These are phyloP conservation scores for Pythium rhizo-oryzae DNA, from an alignment of 352 stramenopile species.

Conservation along the genomic window DNA sequence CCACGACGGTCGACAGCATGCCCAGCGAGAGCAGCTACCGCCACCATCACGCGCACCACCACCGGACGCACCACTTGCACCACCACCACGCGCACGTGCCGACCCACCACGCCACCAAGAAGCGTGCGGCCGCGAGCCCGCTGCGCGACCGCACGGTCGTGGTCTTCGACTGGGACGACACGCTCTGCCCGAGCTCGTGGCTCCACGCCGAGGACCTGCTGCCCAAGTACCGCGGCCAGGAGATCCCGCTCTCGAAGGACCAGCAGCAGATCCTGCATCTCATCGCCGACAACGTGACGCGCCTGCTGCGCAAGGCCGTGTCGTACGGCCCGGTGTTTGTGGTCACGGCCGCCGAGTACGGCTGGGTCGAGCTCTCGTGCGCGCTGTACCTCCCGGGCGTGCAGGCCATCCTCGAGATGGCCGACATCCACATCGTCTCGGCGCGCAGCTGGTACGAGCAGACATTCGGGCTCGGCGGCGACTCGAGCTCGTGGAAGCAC, in stretches of 20 bases:
- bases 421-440: constrained; percentile 87
- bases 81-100: constrained; percentile 24
- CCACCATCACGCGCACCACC: constrained; percentile 22
- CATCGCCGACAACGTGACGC: constrained; percentile 66
- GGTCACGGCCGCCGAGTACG: constrained; percentile 81
- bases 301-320: constrained; percentile 70
- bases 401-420: constrained; percentile 60
- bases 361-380: constrained; percentile 86
- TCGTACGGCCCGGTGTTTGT: constrained; percentile 84
- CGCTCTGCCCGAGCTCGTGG: constrained; percentile 84
- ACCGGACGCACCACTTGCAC: constrained; percentile 10
- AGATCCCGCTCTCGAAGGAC: constrained; percentile 54
- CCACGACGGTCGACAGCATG: constrained; percentile 34
- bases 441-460: constrained; percentile 87
- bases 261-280: constrained; percentile 63
- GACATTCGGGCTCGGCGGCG: constrained; percentile 74
- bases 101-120: constrained; percentile 22
- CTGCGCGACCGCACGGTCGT: constrained; percentile 81
- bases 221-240: constrained; percentile 77
- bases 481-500: constrained; percentile 84
- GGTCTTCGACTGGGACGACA: constrained; percentile 91
- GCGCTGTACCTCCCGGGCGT: constrained; percentile 76
- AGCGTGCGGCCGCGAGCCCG: constrained; percentile 26
- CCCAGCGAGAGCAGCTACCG: constrained; percentile 15
- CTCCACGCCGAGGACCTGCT: constrained; percentile 79